Evolutionary conservation across 257 asterid species (phyloP).

Genomic region (Ilex aquifolium): DNA sequence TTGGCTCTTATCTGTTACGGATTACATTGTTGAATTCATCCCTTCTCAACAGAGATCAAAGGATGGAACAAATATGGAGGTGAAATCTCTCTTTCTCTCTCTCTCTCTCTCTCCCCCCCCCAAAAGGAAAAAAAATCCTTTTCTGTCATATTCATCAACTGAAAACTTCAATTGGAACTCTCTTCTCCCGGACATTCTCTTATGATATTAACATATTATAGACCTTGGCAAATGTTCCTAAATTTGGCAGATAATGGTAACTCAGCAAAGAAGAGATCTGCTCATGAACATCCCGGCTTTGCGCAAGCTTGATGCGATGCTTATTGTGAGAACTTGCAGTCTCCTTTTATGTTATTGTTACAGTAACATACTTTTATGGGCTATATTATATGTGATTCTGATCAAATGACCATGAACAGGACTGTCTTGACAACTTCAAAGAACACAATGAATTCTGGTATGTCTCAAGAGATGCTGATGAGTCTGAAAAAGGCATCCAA

Average conservation of each 20-base stretch:
- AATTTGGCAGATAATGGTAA: slow-evolving; percentile 41
- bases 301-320: slow-evolving; percentile 52
- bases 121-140: too few species aligned
- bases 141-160: too few species aligned
- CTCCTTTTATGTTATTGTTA: background rate
- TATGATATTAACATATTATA: too few species aligned
- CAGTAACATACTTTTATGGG: background rate
- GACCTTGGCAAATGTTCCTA: background rate
- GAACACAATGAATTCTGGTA: slow-evolving; percentile 52
- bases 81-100: slow-evolving; percentile 14
- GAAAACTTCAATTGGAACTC: too few species aligned
- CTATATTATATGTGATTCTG: too few species aligned
- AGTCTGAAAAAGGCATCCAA: slow-evolving; percentile 11
- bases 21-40: slow-evolving; percentile 49
- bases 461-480: slow-evolving; percentile 32
- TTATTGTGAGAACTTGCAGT: slow-evolving; percentile 33
- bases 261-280: slow-evolving; percentile 56
- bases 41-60: slow-evolving; percentile 47
- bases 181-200: background rate
- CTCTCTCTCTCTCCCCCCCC: slow-evolving; percentile 3
- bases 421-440: slow-evolving; percentile 52
- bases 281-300: slow-evolving; percentile 54
- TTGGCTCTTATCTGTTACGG: slow-evolving; percentile 65
- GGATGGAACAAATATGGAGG: slow-evolving; percentile 62
- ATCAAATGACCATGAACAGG: slow-evolving; percentile 22